Base-by-base conservation (phyloP, 148 eudicot species). In the Persicaria maculosa region DNA sequence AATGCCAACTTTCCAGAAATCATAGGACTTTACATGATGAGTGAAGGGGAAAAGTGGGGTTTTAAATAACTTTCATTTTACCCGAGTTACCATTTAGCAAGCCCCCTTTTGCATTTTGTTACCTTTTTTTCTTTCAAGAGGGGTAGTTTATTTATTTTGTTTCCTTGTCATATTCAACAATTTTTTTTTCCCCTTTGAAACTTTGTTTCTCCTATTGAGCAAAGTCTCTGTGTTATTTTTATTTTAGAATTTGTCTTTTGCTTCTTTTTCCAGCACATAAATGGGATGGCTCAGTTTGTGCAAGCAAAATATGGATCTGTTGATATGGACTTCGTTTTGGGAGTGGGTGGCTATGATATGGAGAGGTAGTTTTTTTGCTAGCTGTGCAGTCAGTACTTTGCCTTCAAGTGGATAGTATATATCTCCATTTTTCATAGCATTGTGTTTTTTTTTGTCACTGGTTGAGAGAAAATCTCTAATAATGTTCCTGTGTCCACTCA, bases 271-370 rank as follows among this genome's bases (percentile, higher is more conserved):
- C 91, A 93, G 98, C 86, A 83, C 75, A 91, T 93, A 80, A 93
- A 93, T 80, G 97, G 87, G 76, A 89, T 93, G 86, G 97, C 98
- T 77, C 90, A 84, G 80, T 81, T 89, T 76, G 85, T 85, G 86
- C 79, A 68, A 19, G 97, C 98, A 57, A 89, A 88, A 76, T 80
- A 86, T 65, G 97, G 98, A 48, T 78, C 50, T 74, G 97, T 93
- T 43, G 97, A 93, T 76, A 87, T 91, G 90, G 90, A 89, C 79
- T 93, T 91, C 81, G 95, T 93, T 80, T 71, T 93, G 78, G 98
- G 98, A 76, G 81, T 93, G 52, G 98, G 98, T 75, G 98, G 98
- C 75, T 93, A 91, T 84, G 98, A 93, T 84, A 97, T 93, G 78
- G 98, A 93, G 77, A 93, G 93, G 98, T 93, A 52, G 71, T 72